These are phyloP conservation scores for Cystobasidium pallidum DNA, from an alignment of 1,284 basidiomycete genomes.

Conservation along the genomic window DNA sequence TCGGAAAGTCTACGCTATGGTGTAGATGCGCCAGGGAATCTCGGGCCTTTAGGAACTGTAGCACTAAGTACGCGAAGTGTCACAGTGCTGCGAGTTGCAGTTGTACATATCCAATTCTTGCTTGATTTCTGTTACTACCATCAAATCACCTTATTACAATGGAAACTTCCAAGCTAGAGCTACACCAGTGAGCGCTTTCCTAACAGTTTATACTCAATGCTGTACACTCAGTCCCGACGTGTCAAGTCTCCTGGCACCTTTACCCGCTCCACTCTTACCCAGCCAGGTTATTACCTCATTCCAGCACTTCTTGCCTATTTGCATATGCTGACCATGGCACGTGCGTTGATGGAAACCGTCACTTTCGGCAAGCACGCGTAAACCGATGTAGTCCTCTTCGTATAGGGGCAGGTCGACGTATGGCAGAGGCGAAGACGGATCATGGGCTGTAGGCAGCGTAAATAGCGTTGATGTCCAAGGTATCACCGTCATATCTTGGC, in stretches of 20 bases:
- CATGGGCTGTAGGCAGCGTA: constrained; percentile 50
- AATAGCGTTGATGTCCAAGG: constrained; percentile 58
- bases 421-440: constrained; percentile 34
- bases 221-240: neutral
- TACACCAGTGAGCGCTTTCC: neutral
- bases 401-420: constrained; percentile 69
- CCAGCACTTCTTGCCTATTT: constrained; percentile 67
- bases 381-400: constrained; percentile 82
- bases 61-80: too few species aligned
- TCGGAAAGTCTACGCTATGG: too few species aligned
- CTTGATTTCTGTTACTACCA: too few species aligned
- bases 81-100: too few species aligned
- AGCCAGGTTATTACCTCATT: constrained; percentile 52
- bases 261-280: constrained; percentile 23
- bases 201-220: neutral
- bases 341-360: constrained; percentile 67
- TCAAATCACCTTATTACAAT: too few species aligned
- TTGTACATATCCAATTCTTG: too few species aligned
- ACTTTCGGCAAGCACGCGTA: constrained; percentile 71
- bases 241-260: constrained; percentile 1
- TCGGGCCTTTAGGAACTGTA: too few species aligned
- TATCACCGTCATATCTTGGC: constrained; percentile 72
- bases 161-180: too few species aligned
- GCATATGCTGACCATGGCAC: constrained; percentile 85
- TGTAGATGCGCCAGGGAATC: too few species aligned